Evolutionary conservation across 805 yeast species (phyloP), one percentile per base, ranked within the genome.

Genomic region (Monosporozyma servazzii): DNA sequence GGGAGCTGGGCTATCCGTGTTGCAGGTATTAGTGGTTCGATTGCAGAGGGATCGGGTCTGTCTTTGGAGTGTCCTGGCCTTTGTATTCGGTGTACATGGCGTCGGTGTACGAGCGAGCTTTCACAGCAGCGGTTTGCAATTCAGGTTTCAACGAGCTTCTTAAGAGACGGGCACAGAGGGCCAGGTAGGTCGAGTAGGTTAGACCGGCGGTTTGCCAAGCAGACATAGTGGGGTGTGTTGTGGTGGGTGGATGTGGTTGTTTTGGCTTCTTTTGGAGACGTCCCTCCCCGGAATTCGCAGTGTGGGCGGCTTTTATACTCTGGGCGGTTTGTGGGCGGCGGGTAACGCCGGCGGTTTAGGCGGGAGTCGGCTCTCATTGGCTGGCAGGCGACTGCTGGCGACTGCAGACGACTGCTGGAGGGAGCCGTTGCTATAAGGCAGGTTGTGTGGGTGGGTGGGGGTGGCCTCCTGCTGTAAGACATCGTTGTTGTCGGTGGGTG

Each of bases 141-240:
- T 90, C 96, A 58, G 89, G 82, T 77, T 91, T 91, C 69, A 91
- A 80, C 49, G 96, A 84, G 63, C 78, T 76, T 76, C 97, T 88
- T 62, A 88, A 80, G 56, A 95, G 80, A 70, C 82, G 82, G 66
- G 96, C 96, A 66, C 96, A 87, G 67, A 91, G 78, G 60, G 96
- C 80, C 71, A 90, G 78, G 74, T 91, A 91, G 71, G 84, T 86
- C 85, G 87, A 88, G 76, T 75, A 79, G 73, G 84, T 75, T 67
- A 79, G 72, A 63, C 85, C 85, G 62, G 83, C 84, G 68, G 79
- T 78, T 74, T 79, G 79, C 83, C 83, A 80, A 54, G 82, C 55
- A 31, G 55, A 45, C 51, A 51, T 51, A 33, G 37, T 33, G 17
- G n/a, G 1, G 37, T 33, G 37, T 13, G 37, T 33, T 5, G 11